Evolutionary conservation across 106 monocot genomes (phyloP).

Genomic region (Allium fistulosum): DNA sequence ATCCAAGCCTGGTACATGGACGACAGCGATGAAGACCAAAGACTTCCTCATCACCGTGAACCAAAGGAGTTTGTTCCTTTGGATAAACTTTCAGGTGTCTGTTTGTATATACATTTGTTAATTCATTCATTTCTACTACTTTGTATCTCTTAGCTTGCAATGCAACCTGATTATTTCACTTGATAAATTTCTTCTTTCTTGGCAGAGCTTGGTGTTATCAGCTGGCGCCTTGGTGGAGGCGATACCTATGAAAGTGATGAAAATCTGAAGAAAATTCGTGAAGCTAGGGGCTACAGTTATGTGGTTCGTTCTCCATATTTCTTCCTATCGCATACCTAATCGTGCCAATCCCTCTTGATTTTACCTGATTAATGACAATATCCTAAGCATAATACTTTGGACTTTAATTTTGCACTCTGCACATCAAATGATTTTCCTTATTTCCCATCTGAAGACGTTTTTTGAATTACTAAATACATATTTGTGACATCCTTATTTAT

Average conservation of each 20-base stretch:
- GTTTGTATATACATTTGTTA: background rate
- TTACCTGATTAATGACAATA: too few species aligned
- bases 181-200: slow-evolving; percentile 4
- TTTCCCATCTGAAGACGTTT: too few species aligned
- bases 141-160: background rate
- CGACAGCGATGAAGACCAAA: slow-evolving; percentile 82
- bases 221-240: slow-evolving; percentile 74
- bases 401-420: too few species aligned
- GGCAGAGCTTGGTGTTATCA: slow-evolving; percentile 84
- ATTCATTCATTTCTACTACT: background rate
- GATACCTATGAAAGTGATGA: slow-evolving; percentile 67
- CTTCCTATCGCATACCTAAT: background rate
- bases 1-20: slow-evolving; percentile 99
- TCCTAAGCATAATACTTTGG: too few species aligned
- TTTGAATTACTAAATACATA: too few species aligned
- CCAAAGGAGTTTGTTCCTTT: slow-evolving; percentile 80
- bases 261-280: slow-evolving; percentile 78
- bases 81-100: slow-evolving; percentile 59
- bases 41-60: slow-evolving; percentile 92
- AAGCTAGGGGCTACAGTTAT: slow-evolving; percentile 90
- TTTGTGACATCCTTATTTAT: too few species aligned
- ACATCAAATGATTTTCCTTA: too few species aligned
- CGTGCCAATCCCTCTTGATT: too few species aligned
- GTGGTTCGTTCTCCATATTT: slow-evolving; percentile 26
- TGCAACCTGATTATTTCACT: background rate